These are phyloP conservation scores for Tylopilus orsonianus DNA, from an alignment of 1,284 basidiomycete species.

Conservation along the genomic window DNA sequence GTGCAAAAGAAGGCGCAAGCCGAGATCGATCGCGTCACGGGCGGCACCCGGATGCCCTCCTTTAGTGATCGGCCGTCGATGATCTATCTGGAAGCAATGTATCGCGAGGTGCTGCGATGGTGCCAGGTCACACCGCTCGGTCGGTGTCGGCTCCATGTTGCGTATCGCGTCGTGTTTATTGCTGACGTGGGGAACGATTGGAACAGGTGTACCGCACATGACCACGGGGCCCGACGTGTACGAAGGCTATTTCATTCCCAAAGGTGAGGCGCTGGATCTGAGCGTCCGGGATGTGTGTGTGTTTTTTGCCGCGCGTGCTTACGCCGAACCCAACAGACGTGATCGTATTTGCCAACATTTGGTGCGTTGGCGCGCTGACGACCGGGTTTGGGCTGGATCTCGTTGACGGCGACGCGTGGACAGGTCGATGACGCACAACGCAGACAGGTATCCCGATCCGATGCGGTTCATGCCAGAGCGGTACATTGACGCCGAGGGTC, in stretches of 20 bases:
- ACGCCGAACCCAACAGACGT: no score
- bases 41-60: conserved; percentile 7
- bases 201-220: conserved; percentile 16
- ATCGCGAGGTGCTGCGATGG: conserved; percentile 21
- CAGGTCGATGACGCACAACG: conserved; percentile 31
- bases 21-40: conserved; percentile 19
- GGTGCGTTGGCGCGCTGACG: conserved; percentile 8
- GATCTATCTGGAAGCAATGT: conserved; percentile 24
- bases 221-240: conserved; percentile 18
- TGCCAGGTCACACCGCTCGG: conserved; percentile 21
- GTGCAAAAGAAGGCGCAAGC: conserved; percentile 23
- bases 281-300: no score
- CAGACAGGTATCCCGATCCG: conserved; percentile 29
- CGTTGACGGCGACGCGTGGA: no score
- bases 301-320: no score
- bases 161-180: not conserved
- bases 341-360: conserved; percentile 20
- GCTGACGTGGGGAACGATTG: not conserved
- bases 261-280: conserved; percentile 21
- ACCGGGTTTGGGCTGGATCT: no score
- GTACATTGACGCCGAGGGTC: conserved; percentile 26
- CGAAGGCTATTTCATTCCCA: conserved; percentile 21
- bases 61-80: conserved; percentile 19
- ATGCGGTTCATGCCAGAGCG: conserved; percentile 36
- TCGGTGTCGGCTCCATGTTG: not conserved